Evolutionary conservation across 805 yeast species (phyloP).

Genomic region (Pichia insulana): DNA sequence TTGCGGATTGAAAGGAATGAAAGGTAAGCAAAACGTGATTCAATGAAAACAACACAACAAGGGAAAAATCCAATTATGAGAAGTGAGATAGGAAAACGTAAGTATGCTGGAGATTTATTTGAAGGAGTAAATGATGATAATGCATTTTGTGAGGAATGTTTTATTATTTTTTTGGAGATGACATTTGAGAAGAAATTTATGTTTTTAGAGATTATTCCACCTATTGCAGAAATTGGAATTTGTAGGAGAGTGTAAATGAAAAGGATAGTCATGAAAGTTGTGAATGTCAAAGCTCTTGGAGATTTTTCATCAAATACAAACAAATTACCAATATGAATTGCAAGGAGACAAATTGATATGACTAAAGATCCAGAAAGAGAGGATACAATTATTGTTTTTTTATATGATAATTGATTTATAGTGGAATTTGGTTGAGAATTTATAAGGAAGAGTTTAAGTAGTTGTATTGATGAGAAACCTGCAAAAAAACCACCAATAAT

Average conservation of each 20-base stretch:
- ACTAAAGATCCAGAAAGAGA: slow-evolving; percentile 39
- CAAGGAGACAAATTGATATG: slow-evolving; percentile 40
- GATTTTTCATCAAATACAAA: slow-evolving; percentile 73
- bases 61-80: slow-evolving; percentile 65
- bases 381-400: slow-evolving; percentile 25
- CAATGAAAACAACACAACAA: slow-evolving; percentile 74
- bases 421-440: slow-evolving; percentile 29
- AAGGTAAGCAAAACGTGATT: slow-evolving; percentile 61
- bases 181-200: slow-evolving; percentile 17
- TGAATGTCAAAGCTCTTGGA: slow-evolving; percentile 69
- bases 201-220: slow-evolving; percentile 43
- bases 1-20: slow-evolving; percentile 74
- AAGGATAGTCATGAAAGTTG: slow-evolving; percentile 57
- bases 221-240: slow-evolving; percentile 65
- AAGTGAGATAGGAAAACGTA: slow-evolving; percentile 26
- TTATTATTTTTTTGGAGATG: slow-evolving; percentile 16
- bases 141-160: not conserved
- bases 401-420: slow-evolving; percentile 14
- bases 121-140: not conserved
- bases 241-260: slow-evolving; percentile 55
- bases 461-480: slow-evolving; percentile 60
- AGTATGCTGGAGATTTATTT: slow-evolving; percentile 28
- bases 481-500: slow-evolving; percentile 66
- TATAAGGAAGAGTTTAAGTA: slow-evolving; percentile 44
- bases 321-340: slow-evolving; percentile 49